Evolutionary conservation across 192 early-diverging fungal species (phyloP).

Genomic region (Coemansia sp.): DNA sequence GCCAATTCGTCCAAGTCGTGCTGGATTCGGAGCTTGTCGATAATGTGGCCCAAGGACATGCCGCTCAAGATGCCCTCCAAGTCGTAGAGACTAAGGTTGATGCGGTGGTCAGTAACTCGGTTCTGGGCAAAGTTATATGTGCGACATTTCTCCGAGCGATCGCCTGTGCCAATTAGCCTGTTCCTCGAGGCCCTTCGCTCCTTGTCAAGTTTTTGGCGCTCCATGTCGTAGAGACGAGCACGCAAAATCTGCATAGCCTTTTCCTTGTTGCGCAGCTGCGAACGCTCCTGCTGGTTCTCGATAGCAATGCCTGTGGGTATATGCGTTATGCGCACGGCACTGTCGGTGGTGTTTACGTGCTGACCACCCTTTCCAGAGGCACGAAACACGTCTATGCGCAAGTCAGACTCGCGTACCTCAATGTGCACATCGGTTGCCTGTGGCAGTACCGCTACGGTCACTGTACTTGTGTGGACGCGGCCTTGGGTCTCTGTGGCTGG

Average conservation of each 20-base stretch:
- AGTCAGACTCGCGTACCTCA: slow-evolving; percentile 62
- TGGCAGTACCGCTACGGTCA: slow-evolving; percentile 76
- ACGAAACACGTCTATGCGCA: slow-evolving; percentile 70
- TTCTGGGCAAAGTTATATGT: slow-evolving; percentile 82
- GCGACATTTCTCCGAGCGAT: slow-evolving; percentile 77
- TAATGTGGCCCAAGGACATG: slow-evolving; percentile 29
- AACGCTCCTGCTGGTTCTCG: slow-evolving; percentile 86
- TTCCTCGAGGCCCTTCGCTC: slow-evolving; percentile 62
- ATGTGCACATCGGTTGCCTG: slow-evolving; percentile 70
- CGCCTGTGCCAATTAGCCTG: slow-evolving; percentile 65
- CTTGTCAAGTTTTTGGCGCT: slow-evolving; percentile 57
- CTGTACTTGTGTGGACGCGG: slow-evolving; percentile 73
- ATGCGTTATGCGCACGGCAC: slow-evolving; percentile 91
- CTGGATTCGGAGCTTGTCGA: slow-evolving; percentile 53
- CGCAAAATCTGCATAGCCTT: slow-evolving; percentile 82
- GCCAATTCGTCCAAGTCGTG: slow-evolving; percentile 53
- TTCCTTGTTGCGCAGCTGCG: slow-evolving; percentile 88
- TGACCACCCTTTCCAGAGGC: slow-evolving; percentile 84
- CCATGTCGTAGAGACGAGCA: slow-evolving; percentile 71
- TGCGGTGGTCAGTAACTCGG: slow-evolving; percentile 78
- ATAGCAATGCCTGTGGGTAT: slow-evolving; percentile 85
- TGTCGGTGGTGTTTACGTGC: slow-evolving; percentile 95
- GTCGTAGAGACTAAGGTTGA: slow-evolving; percentile 69
- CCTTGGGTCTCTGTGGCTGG: slow-evolving; percentile 76
- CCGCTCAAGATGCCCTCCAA: slow-evolving; percentile 66